Evolutionary conservation across 2,329 filamentous ascomycete genomes (phyloP), one percentile per base, ranked within the genome.

Genomic region (Nigrospora osmanthi): DNA sequence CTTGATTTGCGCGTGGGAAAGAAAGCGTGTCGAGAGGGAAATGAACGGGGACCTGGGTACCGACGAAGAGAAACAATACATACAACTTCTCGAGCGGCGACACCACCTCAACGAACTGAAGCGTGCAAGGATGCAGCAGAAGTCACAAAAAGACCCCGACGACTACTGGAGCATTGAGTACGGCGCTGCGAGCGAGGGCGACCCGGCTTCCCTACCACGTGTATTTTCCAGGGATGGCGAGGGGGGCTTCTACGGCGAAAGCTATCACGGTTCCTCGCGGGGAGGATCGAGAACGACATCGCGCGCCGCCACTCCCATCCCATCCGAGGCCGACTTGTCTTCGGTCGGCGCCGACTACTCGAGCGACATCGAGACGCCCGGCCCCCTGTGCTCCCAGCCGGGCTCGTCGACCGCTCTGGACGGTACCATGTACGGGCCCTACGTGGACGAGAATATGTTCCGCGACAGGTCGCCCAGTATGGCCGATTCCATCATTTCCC

Each of bases 131-230:
- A 71, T 75, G 64, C 71, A 73, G 41, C 65, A 66, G n/a, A 28
- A 28, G 23, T 28, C 23, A 28, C 40, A 42, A 15, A 42, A 33
- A 30, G 71, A 68, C 1, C 73, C 75, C 1, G 75, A 80, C 30
- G 80, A 85, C 39, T 80, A 78, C 38, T 96, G 89, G 89, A 95
- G 89, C 66, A 75, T 90, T 48, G 88, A 96, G 58, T 81, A 89
- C 59, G 87, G 85, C 39, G 80, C 70, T 34, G 72, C 72, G 31
- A 74, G 78, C 19, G 78, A 81, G 36, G 69, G 70, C 38, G 71
- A 71, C 43, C 64, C 59, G 39, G 66, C 68, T 45, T 68, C 68
- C 23, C 52, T 52, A 13, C 41, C 54, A 12, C 51, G 48, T 35
- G 56, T 54, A 3, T 30, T 54, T 14, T 49, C 50, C 3, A 54